Evolutionary conservation across 306 rosid species (phyloP).

Genomic region (Prosopis cineraria): DNA sequence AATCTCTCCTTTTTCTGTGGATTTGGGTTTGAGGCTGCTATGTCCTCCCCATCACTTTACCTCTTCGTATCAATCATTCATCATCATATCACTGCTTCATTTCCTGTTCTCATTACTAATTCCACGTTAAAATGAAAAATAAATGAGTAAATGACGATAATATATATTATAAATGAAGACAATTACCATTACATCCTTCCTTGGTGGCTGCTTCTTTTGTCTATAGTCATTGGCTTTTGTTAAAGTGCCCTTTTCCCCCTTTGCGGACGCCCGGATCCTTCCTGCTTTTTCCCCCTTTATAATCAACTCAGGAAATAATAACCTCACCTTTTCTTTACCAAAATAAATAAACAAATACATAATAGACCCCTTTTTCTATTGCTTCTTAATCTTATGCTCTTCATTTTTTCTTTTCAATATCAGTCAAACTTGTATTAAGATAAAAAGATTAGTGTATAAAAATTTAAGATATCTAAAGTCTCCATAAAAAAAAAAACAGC

Average conservation of each 20-base stretch:
- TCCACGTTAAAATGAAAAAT: not conserved
- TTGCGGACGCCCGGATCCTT: not conserved
- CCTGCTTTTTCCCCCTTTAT: not conserved
- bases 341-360: no score
- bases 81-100: no score
- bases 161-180: not conserved
- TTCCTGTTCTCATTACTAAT: not conserved
- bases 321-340: not conserved
- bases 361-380: not conserved
- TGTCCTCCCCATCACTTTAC: no score
- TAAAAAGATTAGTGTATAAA: no score
- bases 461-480: no score
- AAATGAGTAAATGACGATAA: no score
- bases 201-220: constrained; percentile 9
- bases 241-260: not conserved
- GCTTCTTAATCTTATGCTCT: not conserved
- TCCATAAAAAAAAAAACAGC: no score
- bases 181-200: not conserved
- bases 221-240: not conserved
- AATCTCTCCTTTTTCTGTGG: no score
- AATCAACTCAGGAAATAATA: not conserved
- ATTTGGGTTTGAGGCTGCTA: no score
- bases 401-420: no score
- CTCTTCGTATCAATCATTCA: no score
- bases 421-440: no score